Percentiles rank a stretch among this genome's conserved stretches.
Conservation (phyloP, 345 rosid species). For the Hypericum perforatum region DNA sequence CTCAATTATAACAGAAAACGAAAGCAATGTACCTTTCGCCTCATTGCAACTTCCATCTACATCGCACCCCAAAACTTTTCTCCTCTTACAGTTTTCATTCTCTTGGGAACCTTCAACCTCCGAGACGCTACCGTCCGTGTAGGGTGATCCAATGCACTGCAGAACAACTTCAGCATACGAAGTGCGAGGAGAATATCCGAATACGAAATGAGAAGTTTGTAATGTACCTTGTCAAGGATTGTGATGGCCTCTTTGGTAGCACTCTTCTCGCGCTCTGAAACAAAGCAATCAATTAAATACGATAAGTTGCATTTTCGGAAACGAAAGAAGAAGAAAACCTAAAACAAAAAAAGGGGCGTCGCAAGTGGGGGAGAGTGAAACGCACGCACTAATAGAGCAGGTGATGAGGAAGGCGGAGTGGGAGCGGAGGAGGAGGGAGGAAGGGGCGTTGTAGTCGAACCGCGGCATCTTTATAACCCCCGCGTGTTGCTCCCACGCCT, state of each 20-base stretch:
- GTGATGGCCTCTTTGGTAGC: constrained; percentile 82
- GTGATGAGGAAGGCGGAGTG: constrained; percentile 83
- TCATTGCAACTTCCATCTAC: constrained; percentile 13
- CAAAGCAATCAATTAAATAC: constrained; percentile 1
- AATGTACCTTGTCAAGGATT: constrained; percentile 70
- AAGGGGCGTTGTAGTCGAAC: constrained; percentile 81
- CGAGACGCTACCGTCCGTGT: constrained; percentile 15
- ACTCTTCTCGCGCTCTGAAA: constrained; percentile 83
- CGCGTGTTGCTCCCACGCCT: constrained; percentile 85
- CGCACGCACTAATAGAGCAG: constrained; percentile 53
- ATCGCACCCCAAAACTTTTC: constrained; percentile 34
- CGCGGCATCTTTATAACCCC: constrained; percentile 77
- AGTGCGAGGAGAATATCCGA: no score
- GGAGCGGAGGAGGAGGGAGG: constrained; percentile 59
- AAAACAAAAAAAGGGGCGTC: not conserved
- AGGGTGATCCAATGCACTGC: constrained; percentile 35
- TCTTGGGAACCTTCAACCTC: constrained; percentile 19
- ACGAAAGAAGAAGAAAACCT: not conserved
- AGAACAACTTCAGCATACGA: not conserved
- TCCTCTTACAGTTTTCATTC: constrained; percentile 33
- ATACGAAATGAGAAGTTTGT: no score
- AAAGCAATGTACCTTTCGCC: constrained; percentile 30
- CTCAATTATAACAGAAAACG: constrained; percentile 5
- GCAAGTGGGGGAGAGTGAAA: not conserved
- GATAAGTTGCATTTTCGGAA: not conserved